These are phyloP conservation scores for Coniochaeta ligniaria DNA, from an alignment of 2,329 filamentous ascomycete species.

Conservation along the genomic window DNA sequence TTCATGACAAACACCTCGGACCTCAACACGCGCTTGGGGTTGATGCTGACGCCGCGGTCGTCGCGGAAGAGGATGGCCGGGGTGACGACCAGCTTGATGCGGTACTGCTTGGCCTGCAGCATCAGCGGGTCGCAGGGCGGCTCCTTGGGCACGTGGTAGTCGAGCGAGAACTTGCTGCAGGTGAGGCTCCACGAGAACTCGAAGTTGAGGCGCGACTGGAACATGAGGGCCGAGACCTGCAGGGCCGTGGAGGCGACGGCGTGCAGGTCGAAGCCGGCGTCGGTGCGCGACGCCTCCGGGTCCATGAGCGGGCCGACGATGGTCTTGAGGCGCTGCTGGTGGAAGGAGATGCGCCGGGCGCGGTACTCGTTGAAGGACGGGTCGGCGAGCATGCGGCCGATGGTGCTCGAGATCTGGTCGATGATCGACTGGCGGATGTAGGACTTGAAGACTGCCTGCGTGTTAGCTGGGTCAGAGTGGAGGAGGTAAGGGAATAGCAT, in stretches of 20 bases:
- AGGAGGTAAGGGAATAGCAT: conserved; percentile 8
- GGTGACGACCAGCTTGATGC: conserved; percentile 46
- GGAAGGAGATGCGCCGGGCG: conserved; percentile 14
- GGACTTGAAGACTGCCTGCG: conserved; percentile 5
- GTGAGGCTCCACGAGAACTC: conserved; percentile 38
- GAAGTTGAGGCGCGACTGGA: conserved; percentile 28
- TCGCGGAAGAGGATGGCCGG: conserved; percentile 48
- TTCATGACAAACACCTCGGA: conserved; percentile 44
- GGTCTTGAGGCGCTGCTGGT: conserved; percentile 19
- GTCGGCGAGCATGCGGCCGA: conserved; percentile 23
- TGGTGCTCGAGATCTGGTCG: conserved; percentile 24
- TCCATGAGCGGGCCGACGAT: conserved; percentile 37
- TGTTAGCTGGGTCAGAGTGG: not conserved
- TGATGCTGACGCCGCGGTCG: conserved; percentile 37
- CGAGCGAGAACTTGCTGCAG: conserved; percentile 37
- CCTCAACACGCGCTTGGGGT: conserved; percentile 34
- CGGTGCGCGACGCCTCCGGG: conserved; percentile 20
- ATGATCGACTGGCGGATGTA: conserved; percentile 26
- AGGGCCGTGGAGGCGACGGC: conserved; percentile 32
- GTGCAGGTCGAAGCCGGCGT: conserved; percentile 35
- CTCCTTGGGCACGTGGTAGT: conserved; percentile 40
- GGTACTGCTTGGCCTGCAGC: conserved; percentile 42
- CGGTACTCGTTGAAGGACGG: conserved; percentile 17
- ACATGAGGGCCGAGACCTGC: conserved; percentile 39
- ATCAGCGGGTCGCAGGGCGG: conserved; percentile 29